These are phyloP conservation scores for Zygoascus flipseniorum DNA, from an alignment of 805 yeast genomes.

Conservation along the genomic window DNA sequence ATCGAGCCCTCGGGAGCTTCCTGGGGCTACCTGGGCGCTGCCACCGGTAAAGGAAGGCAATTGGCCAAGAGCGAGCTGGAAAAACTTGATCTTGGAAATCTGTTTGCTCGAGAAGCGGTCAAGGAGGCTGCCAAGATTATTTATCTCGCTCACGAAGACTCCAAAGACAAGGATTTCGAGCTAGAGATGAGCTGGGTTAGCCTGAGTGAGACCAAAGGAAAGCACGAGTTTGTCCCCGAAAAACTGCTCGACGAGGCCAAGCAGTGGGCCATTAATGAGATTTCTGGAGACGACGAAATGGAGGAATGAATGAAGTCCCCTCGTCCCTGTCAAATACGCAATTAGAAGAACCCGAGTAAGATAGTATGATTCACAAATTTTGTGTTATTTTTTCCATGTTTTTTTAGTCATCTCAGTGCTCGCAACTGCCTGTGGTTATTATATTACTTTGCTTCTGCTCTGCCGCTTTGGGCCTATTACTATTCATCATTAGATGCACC, in stretches of 20 bases:
- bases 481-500: no score
- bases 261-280: slow-evolving; percentile 73
- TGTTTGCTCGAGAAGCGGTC: slow-evolving; percentile 74
- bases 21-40: slow-evolving; percentile 98
- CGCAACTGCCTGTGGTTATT: no score
- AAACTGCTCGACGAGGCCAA: slow-evolving; percentile 77
- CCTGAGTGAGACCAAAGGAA: slow-evolving; percentile 62
- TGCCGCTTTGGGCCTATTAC: not conserved
- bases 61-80: slow-evolving; percentile 96
- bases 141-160: slow-evolving; percentile 92
- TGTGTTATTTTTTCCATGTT: no score
- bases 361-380: no score
- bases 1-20: slow-evolving; percentile 94
- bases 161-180: slow-evolving; percentile 95
- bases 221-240: slow-evolving; percentile 70
- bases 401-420: no score
- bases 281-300: slow-evolving; percentile 66
- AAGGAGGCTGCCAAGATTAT: slow-evolving; percentile 92
- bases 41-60: slow-evolving; percentile 97
- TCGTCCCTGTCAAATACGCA: no score
- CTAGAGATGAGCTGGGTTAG: slow-evolving; percentile 90
- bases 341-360: no score
- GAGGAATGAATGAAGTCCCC: slow-evolving; percentile 33
- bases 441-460: no score
- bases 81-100: slow-evolving; percentile 63